Base-by-base conservation (phyloP, 495 filamentous ascomycete genomes). In the Penicillium diatomitis region DNA sequence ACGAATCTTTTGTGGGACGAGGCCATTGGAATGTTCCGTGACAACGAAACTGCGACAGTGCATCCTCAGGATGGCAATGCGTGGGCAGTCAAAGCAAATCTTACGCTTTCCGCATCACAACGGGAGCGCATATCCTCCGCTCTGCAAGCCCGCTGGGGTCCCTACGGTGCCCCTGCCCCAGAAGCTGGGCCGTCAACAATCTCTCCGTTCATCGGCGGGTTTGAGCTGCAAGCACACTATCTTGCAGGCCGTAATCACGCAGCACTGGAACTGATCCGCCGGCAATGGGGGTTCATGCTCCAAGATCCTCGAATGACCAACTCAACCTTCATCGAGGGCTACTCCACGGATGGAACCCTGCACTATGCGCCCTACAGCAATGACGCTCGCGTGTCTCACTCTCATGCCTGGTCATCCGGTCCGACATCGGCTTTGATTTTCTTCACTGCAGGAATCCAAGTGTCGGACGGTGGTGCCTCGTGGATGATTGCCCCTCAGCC, bases 271-370 rank as follows among this genome's bases (percentile, higher is more conserved):
- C 65, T 84, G 2, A 73, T 79, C 43, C 57, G 69, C 8, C 53
- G 70, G 0, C 67, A 75, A 61, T 83, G 79, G 78, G 77, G 70
- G 7, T 79, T 76, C 49, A 76, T 81, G 73, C 70, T 84, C 11
- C 62, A 82, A 44, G 75, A 79, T 41, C 68, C 71, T 4, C 70
- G 75, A 8, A 77, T 82, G 68, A 84, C 80, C 2, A 77, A 81
- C 43, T 74, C 68, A 2, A 81, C 77, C 0, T 74, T 81, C n/a
- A 73, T 78, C 44, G 81, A 84, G 53, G 79, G 79, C 0, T 82
- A 78, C 53, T 58, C 71, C 3, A 67, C 64, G 0, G 70, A 78
- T 56, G 80, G 80, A 5, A 56, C 69, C 34, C 40, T 80, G 20
- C 73, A 78, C 46, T 83, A 84, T 55, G 72, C 77, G 4, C 73